These are phyloP conservation scores for Dendrobium nobile DNA, from an alignment of 106 monocot species.

Conservation along the genomic window DNA sequence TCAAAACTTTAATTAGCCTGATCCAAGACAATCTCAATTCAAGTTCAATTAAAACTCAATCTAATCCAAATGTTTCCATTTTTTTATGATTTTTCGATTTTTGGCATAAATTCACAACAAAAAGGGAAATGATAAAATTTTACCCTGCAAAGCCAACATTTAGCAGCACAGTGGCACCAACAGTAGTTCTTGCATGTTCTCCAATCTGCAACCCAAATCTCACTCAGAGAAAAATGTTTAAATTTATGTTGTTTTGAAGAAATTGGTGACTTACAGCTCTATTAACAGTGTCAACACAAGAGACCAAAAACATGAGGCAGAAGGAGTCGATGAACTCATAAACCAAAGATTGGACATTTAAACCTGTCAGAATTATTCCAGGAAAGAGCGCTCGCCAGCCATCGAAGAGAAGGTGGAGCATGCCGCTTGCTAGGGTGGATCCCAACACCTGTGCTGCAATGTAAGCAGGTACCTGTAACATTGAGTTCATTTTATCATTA, in stretches of 20 bases:
- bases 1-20: too few relatives aligned
- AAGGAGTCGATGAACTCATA: conserved; percentile 82
- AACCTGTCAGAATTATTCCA: conserved; percentile 59
- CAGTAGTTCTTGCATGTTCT: too few relatives aligned
- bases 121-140: too few relatives aligned
- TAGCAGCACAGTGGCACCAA: too few relatives aligned
- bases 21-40: too few relatives aligned
- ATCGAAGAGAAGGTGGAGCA: conserved; percentile 56
- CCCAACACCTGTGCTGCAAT: conserved; percentile 63
- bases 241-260: background rate
- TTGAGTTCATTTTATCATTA: background rate
- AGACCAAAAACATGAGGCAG: conserved; percentile 94
- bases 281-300: conserved; percentile 11
- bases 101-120: too few relatives aligned
- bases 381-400: conserved; percentile 35
- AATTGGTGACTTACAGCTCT: background rate
- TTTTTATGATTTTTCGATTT: too few relatives aligned
- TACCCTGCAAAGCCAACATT: too few relatives aligned
- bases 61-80: too few relatives aligned
- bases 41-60: too few relatives aligned
- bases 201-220: background rate
- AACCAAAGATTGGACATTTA: conserved; percentile 59
- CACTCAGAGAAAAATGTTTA: background rate
- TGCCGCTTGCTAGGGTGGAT: conserved; percentile 66
- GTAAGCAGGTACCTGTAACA: conserved; percentile 51